These are phyloP conservation scores for Metroxylon sagu DNA, from an alignment of 176 grass and related monocot genomes.

Conservation along the genomic window DNA sequence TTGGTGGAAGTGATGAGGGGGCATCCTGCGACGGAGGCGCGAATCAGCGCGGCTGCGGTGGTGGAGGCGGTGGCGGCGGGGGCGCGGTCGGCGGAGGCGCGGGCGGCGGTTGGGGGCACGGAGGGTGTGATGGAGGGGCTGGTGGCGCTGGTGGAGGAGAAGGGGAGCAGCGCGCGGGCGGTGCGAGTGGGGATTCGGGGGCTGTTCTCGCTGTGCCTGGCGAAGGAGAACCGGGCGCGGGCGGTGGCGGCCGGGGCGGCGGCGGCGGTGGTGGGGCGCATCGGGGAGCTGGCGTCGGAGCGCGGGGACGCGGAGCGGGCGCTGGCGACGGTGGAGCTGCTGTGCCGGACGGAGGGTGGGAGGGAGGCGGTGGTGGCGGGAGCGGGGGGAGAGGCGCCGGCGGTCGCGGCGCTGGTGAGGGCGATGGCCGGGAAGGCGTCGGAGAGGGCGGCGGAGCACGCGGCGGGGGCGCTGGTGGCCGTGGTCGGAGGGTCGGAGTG, in stretches of 20 bases:
- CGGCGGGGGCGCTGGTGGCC: conserved; percentile 66
- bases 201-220: conserved; percentile 72
- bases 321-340: conserved; percentile 67
- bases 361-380: conserved; percentile 57
- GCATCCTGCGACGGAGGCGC: conserved; percentile 26
- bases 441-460: conserved; percentile 77
- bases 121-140: conserved; percentile 30
- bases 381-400: conserved; percentile 23
- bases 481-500: conserved; percentile 55
- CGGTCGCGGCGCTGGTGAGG: conserved; percentile 21
- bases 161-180: conserved; percentile 42
- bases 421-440: conserved; percentile 62
- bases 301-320: conserved; percentile 44
- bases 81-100: conserved; percentile 32
- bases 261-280: conserved; percentile 29
- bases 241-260: conserved; percentile 54
- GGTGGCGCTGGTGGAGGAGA: conserved; percentile 55
- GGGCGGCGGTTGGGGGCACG: conserved; percentile 34
- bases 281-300: conserved; percentile 4
- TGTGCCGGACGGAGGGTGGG: conserved; percentile 69
- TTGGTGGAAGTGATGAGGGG: conserved; percentile 34
- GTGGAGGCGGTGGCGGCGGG: conserved; percentile 56
- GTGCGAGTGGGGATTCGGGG: conserved; percentile 66
- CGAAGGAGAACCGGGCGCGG: conserved; percentile 63
- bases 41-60: conserved; percentile 59